Evolutionary conservation across 1,284 basidiomycete species (phyloP), one percentile per base, ranked within the genome.

Genomic region (Moesziomyces parantarcticus): DNA sequence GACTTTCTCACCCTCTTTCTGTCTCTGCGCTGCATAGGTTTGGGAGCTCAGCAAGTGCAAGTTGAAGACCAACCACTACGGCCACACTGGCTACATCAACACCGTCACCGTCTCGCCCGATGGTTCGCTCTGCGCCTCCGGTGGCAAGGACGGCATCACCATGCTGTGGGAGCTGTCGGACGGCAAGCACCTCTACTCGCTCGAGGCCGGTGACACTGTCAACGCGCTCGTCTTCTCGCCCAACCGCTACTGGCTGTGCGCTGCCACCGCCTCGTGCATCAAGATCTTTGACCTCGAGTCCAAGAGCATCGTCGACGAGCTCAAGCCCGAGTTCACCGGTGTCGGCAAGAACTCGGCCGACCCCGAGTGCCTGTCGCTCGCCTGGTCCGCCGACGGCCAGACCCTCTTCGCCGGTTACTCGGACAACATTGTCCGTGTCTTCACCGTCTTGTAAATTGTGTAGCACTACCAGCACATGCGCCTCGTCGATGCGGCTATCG

Each of bases 111-210:
- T 99, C 75, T 99, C 97, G 45, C 97, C 97, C 72, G 97, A 99
- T 85, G 97, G 97, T 77, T 99, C 97, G 50, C 91, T 99, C 83
- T 96, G 96, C 84, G 97, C 97, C 56, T 99, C 97, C 49, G 97
- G 97, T 84, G 97, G 97, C 83, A 98, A 98, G 88, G 97, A 99
- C 77, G 78, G 81, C 53, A 96, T 99, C 87, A 97, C 95, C 85
- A 99, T 99, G 97, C 92, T 99, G 75, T 99, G 96, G 97, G 97
- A 99, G 86, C 88, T 99, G 81, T 98, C 98, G 87, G 97, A 99
- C 88, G 95, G 94, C 89, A 99, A 99, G 89, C 96, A 99, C 90
- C 91, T 99, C 83, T 99, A 99, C 90, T 97, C 94, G 67, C 92
- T 99, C 75, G 97, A 99, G 87, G 97, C 97, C 57, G 95, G 95